These are phyloP conservation scores for Cutaneotrichosporon daszewskae DNA, from an alignment of 1,284 basidiomycete genomes.

Conservation along the genomic window DNA sequence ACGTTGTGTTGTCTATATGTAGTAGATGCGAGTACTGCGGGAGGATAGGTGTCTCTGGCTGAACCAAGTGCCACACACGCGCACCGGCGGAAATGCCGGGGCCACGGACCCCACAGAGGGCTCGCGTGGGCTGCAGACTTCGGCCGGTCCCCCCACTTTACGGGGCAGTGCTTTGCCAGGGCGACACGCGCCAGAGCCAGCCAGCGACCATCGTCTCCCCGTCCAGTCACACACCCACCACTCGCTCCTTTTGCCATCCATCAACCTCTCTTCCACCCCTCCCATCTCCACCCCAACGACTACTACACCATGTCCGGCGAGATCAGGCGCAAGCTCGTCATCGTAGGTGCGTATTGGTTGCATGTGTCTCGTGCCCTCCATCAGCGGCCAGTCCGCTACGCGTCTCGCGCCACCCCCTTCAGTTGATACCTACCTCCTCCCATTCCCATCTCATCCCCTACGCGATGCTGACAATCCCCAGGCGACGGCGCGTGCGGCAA, in stretches of 20 bases:
- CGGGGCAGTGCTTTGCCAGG: no score
- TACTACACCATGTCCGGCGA: constrained; percentile 40
- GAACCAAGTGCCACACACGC: no score
- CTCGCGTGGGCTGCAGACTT: no score
- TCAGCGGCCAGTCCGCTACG: neutral
- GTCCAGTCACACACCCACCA: neutral
- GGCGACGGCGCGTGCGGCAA: constrained; percentile 54
- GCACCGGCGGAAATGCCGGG: no score
- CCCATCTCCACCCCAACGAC: constrained; percentile 1
- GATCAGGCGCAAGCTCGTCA: constrained; percentile 49
- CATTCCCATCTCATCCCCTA: neutral
- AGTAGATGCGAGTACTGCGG: no score
- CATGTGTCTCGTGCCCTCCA: neutral
- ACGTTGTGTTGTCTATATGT: no score
- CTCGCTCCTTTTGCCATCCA: neutral
- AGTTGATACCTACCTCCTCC: neutral
- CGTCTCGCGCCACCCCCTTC: neutral
- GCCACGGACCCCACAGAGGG: no score
- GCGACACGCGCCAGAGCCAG: no score
- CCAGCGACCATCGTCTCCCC: no score
- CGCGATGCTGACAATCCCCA: constrained; percentile 18
- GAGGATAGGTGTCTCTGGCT: no score
- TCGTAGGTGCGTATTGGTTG: constrained; percentile 42
- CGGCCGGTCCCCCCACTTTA: no score
- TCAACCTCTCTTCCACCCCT: constrained; percentile 1